Conservation (phyloP, 2,329 filamentous ascomycete species). For the Trichophyton schoenleinii region DNA sequence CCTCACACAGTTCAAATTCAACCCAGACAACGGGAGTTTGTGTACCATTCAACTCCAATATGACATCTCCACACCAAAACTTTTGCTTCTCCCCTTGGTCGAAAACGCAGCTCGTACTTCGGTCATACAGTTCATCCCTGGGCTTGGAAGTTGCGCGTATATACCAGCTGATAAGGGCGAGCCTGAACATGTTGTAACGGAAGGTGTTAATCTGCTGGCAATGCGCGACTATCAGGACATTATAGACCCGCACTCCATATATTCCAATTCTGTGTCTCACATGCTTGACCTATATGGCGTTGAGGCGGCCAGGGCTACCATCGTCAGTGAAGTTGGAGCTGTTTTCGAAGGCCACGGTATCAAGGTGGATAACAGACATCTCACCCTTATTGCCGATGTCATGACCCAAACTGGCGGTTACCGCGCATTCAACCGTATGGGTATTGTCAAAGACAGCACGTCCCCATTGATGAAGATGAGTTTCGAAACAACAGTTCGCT, state of each 20-base stretch:
- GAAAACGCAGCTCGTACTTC: slow-evolving; percentile 66
- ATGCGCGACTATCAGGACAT: slow-evolving; percentile 81
- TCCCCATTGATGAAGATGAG: slow-evolving; percentile 98
- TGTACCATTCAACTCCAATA: slow-evolving; percentile 78
- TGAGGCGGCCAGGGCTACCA: slow-evolving; percentile 76
- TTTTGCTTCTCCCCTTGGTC: slow-evolving; percentile 84
- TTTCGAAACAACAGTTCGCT: slow-evolving; percentile 92
- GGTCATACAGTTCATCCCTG: slow-evolving; percentile 74
- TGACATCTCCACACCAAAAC: slow-evolving; percentile 65
- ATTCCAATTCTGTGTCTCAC: slow-evolving; percentile 84
- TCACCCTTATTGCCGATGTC: slow-evolving; percentile 90
- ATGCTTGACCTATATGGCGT: slow-evolving; percentile 82
- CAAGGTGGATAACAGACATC: slow-evolving; percentile 75
- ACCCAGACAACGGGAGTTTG: slow-evolving; percentile 58
- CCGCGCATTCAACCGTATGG: slow-evolving; percentile 83
- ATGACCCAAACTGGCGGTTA: slow-evolving; percentile 94
- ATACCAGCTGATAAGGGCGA: slow-evolving; percentile 44
- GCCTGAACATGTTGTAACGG: slow-evolving; percentile 52
- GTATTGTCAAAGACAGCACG: slow-evolving; percentile 63
- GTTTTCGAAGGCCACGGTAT: slow-evolving; percentile 91
- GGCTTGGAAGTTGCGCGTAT: slow-evolving; percentile 60
- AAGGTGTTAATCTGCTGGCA: slow-evolving; percentile 75
- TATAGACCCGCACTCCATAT: slow-evolving; percentile 73
- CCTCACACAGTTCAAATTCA: slow-evolving; percentile 66
- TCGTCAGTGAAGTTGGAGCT: slow-evolving; percentile 69